phyloP scores from a whole-genome alignment of 768 basidiomycete species.

The Naganishia antarctica region DNA sequence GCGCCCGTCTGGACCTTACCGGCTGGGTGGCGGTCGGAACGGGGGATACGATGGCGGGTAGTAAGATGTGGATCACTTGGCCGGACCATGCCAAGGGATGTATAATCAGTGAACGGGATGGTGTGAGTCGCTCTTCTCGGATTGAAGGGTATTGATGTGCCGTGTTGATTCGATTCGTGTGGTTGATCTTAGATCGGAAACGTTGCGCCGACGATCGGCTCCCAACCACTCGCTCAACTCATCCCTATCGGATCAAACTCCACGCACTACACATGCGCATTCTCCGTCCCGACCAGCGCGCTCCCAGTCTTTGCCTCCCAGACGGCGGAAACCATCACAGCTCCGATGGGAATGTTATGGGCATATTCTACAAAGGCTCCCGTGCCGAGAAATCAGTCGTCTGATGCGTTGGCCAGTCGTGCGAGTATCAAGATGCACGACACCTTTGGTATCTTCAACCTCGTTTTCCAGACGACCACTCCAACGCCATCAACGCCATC shows the following conservation, averaged over 20 bases:
- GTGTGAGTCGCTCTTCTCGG: neutral
- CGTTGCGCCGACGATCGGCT: neutral
- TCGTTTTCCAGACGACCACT: neutral
- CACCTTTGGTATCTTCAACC: neutral
- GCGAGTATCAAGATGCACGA: neutral
- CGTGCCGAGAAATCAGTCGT: too few relatives aligned
- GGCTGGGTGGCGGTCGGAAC: constrained; percentile 21
- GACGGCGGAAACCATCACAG: neutral
- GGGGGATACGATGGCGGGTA: constrained; percentile 14
- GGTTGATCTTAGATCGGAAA: neutral
- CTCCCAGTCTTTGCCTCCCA: too few relatives aligned
- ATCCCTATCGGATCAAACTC: neutral
- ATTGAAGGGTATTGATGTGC: too few relatives aligned
- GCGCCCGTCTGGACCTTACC: neutral
- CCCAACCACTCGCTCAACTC: neutral
- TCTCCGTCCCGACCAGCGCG: neutral
- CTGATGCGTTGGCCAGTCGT: too few relatives aligned
- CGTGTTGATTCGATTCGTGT: too few relatives aligned
- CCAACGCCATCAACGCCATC: too few relatives aligned
- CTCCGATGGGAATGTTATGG: constrained; percentile 1
- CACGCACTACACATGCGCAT: neutral
- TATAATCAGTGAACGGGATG: constrained; percentile 18
- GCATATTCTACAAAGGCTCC: neutral
- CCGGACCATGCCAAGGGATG: neutral
- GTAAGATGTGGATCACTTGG: constrained; percentile 18